Evolutionary conservation across 1,139 yeast species (phyloP), one percentile per base, ranked within the genome.

Genomic region (Candida labiduridarum): DNA sequence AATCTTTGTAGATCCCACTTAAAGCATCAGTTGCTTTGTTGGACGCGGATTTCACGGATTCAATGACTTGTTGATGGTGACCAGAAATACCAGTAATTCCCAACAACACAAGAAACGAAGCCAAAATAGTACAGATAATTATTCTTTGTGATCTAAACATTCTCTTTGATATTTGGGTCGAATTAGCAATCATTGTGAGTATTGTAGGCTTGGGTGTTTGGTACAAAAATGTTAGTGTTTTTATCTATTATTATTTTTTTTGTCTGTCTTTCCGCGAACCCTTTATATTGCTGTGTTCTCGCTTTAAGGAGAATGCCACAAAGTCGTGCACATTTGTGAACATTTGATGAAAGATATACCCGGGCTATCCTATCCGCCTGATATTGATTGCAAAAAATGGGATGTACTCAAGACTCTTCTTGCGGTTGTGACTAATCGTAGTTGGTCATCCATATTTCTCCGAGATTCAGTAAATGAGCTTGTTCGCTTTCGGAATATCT

Each of bases 131-230:
- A 25, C 65, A 34, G 4, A 61, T 53, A 27, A 71, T 49, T 38
- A 64, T 53, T 48, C 66, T 56, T 52, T 70, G 76, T 14, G 66
- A 66, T 50, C 65, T 59, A 56, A 71, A 69, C 53, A 71, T 56
- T 45, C 71, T 54, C 48, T 62, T 65, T 30, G 72, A 59, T 33
- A 69, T 64, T 10, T 60, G 55, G 15, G 73, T 69, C 5, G 74
- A 65, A 50, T 69, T 69, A 36, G 68, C 68, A 44, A 60, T 53
- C 66, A 63, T 63, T 40, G 43, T 11, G 11, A 5, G 19, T 14
- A 16, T 35, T 6, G 29, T 14, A 9, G 7, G 11, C 14, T 14
- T 34, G 7, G 14, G 38, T 34, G 38, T 15, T 25, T 25, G 29
- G 29, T 30, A 30, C 34, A 30, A 30, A 30, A 30, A 30, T 25